Evolutionary conservation across 2,329 filamentous ascomycete species (phyloP), one percentile per base, ranked within the genome.

Genomic region (Chrysoporthe cubensis): DNA sequence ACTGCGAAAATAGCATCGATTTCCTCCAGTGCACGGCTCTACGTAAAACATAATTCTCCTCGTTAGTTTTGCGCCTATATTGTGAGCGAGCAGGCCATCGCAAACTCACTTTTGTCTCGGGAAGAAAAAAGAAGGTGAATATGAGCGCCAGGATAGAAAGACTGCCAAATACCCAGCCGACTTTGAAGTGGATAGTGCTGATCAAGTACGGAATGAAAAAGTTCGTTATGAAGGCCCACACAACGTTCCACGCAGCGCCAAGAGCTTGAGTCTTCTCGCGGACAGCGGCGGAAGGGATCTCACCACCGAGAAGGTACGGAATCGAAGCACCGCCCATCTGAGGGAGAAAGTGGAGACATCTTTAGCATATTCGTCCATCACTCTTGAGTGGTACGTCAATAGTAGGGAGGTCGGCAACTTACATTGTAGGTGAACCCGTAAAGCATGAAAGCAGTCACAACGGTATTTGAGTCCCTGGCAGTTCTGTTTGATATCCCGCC

Each of bases 171-270:
- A 73, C 63, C 72, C 72, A 73, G 32, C 72, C 72, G 14, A 73
- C 63, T 32, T 66, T 32, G 58, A 71, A 73, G 32, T 70, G 69
- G 34, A 73, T 71, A 44, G 32, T 58, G 46, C 64, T 48, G 42
- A 73, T 72, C 42, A 73, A 67, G 60, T 73, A 73, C 3, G 72
- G 72, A 46, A 73, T 71, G 26, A 69, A 59, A 56, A 72, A 73
- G 44, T 73, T 73, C 43, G 68, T 72, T 14, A 71, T 70, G 60
- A 73, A 73, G 1, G 69, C 71, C 72, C 71, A 73, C 18, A 73
- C 34, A 48, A 73, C 71, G 37, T 73, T 73, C 72, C 72, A 73
- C 3, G 72, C 42, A 21, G 72, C 54, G 3, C 72, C 72, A 6
- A 73, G 9, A 0, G 71, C 32, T 65, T 73, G 71, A 8, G 71